phyloP scores from a whole-genome alignment of 2,329 filamentous ascomycete genomes.

The Colletotrichum sp. region DNA sequence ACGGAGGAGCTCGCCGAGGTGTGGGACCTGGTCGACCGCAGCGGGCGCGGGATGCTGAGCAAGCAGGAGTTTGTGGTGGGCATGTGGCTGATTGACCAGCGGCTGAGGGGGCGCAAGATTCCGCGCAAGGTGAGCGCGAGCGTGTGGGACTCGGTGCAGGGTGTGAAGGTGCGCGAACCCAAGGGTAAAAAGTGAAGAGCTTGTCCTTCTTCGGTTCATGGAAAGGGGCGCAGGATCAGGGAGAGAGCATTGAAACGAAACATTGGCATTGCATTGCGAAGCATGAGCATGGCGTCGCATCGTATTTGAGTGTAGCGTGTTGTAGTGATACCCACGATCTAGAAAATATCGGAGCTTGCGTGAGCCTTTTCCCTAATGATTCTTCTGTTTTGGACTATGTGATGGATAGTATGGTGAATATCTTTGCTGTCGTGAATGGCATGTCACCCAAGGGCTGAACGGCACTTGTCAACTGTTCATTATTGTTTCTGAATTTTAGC shows the following conservation, averaged over 20 bases:
- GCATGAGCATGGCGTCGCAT: constrained; percentile 4
- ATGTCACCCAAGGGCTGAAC: not conserved
- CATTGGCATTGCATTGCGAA: not conserved
- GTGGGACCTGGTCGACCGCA: constrained; percentile 75
- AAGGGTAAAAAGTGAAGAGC: constrained; percentile 26
- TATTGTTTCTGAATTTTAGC: too few relatives aligned
- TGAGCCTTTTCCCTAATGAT: not conserved
- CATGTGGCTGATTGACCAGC: constrained; percentile 82
- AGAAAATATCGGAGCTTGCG: not conserved
- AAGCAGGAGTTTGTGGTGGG: constrained; percentile 82
- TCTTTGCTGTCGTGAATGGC: not conserved
- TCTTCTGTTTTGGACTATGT: not conserved
- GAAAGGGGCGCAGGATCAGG: not conserved
- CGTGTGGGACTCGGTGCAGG: constrained; percentile 75
- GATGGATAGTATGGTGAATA: not conserved
- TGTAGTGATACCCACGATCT: constrained; percentile 12
- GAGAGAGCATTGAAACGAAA: not conserved
- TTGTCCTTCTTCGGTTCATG: not conserved
- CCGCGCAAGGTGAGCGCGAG: constrained; percentile 74
- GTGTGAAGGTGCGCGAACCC: constrained; percentile 43
- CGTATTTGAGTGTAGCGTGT: not conserved
- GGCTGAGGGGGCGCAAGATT: constrained; percentile 79
- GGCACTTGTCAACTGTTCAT: not conserved
- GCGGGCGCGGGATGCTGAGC: constrained; percentile 58
- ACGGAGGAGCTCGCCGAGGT: constrained; percentile 74